phyloP scores from a whole-genome alignment of 495 filamentous ascomycete genomes.

The Xylaria castorea region DNA sequence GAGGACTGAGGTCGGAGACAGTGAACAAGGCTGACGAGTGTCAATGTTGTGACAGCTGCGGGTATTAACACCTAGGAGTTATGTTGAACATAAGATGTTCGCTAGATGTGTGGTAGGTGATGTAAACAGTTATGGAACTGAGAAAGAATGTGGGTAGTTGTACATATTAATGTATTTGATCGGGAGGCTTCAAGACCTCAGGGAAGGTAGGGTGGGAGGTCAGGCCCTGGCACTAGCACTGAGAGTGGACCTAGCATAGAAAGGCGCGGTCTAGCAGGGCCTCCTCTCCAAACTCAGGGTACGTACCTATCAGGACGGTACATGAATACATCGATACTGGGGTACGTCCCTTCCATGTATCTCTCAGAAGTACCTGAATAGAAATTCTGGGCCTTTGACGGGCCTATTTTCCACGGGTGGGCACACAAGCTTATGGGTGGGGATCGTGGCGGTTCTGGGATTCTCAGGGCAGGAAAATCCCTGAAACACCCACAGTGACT shows the following conservation, averaged over 20 bases:
- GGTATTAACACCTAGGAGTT: constrained; percentile 22
- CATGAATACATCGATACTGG: constrained; percentile 14
- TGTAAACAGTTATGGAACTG: constrained; percentile 23
- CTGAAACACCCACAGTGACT: constrained; percentile 17
- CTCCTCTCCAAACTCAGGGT: constrained; percentile 31
- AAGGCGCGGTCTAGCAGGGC: constrained; percentile 43
- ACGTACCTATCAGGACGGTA: constrained; percentile 31
- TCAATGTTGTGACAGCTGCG: constrained; percentile 15
- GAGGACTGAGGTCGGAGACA: constrained; percentile 14
- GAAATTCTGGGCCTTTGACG: constrained; percentile 21
- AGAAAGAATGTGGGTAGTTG: constrained; percentile 29
- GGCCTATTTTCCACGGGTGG: constrained; percentile 23
- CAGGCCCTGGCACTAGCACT: constrained; percentile 20
- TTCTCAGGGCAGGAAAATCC: constrained; percentile 24
- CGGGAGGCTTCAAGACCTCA: constrained; percentile 36
- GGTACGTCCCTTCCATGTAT: constrained; percentile 27
- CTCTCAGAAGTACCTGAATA: constrained; percentile 25
- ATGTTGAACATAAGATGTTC: constrained; percentile 32
- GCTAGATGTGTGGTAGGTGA: constrained; percentile 27
- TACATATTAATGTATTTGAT: constrained; percentile 43
- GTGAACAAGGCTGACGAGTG: constrained; percentile 9
- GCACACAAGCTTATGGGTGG: constrained; percentile 18
- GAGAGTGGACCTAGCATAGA: constrained; percentile 23
- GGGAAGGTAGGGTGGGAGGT: constrained; percentile 34
- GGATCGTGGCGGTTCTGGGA: constrained; percentile 23